A percentile compares a stretch with the other conserved stretches of the same genome.
phyloP scores from a whole-genome alignment of 2,329 filamentous ascomycete genomes.

The Neonectria hederae region DNA sequence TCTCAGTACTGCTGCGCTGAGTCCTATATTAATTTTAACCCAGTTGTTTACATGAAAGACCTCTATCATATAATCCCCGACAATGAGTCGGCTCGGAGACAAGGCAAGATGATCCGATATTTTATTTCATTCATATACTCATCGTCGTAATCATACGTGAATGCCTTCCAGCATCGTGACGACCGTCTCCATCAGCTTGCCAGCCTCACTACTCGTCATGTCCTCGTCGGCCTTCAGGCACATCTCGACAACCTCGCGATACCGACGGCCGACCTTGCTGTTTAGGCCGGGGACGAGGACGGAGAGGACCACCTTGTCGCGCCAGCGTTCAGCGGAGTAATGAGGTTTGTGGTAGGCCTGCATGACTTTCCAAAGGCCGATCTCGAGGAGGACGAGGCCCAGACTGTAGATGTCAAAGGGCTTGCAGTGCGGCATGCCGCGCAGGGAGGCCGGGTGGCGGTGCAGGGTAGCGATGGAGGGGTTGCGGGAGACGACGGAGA shows the following conservation, averaged over 20 bases:
- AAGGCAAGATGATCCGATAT: background rate
- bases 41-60: background rate
- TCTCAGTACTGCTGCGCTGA: no score
- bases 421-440: slow-evolving; percentile 56
- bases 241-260: slow-evolving; percentile 53
- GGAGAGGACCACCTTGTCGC: slow-evolving; percentile 53
- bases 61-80: background rate
- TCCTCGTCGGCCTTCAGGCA: slow-evolving; percentile 52
- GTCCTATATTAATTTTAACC: no score
- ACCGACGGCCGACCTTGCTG: slow-evolving; percentile 53
- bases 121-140: background rate
- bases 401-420: slow-evolving; percentile 63
- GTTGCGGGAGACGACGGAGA: slow-evolving; percentile 56
- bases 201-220: slow-evolving; percentile 49
- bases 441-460: slow-evolving; percentile 55
- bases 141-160: slow-evolving; percentile 36
- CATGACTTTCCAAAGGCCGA: slow-evolving; percentile 58
- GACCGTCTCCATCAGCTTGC: slow-evolving; percentile 54
- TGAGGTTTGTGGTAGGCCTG: slow-evolving; percentile 53
- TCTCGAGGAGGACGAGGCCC: slow-evolving; percentile 61
- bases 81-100: background rate
- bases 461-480: slow-evolving; percentile 56
- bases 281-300: slow-evolving; percentile 53
- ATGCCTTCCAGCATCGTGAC: slow-evolving; percentile 54
- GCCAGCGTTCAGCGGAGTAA: slow-evolving; percentile 54